Evolutionary conservation across 768 basidiomycete species (phyloP), one percentile per base, ranked within the genome.

Genomic region (Ephemerocybe angulata): DNA sequence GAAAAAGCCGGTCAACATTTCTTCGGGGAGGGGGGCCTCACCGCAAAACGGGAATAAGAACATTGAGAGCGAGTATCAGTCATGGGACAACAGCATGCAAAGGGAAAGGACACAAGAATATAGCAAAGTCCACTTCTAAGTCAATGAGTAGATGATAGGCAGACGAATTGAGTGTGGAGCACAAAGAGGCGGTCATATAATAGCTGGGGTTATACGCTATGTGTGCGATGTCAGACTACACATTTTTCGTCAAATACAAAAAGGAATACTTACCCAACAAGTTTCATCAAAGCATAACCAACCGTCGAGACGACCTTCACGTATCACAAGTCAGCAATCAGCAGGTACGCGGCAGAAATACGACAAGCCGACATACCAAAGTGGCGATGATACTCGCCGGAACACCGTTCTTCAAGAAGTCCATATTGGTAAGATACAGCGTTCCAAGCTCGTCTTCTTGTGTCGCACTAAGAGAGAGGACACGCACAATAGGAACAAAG

Each of bases 381-480:
- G 88, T 85, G 13, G 96, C 90, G 41, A 98, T 84, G 53, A 97
- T 76, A 59, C 92, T 94, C n/a, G 95, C 92, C 0, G 93, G 95
- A 17, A 98, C 84, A 42, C 95, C 93, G 60, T 93, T 94, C 76
- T 91, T 92, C 61, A 97, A 71, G 74, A 98, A 97, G 70, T 98
- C 95, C 8, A 87, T 69, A 67, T 91, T 86, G 48, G 86, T 73
- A 42, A 94, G 76, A 75, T 97, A 99, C 33, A 88, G 71, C 62
- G 93, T 85, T 2, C 97, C 96, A 50, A 98, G 80, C 65, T 97
- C 94, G 67, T 98, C 89, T 65, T 97, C 95, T 68, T 96, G 91
- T 6, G 92, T 91, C 4, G 92, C 91, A 47, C 90, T 92, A 57
- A 52, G 41, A 55, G 47, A 41, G 15, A 40, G 15, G 7, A 42